Base-by-base conservation (phyloP, 257 asterid species). In the Thymus mandschuricus region DNA sequence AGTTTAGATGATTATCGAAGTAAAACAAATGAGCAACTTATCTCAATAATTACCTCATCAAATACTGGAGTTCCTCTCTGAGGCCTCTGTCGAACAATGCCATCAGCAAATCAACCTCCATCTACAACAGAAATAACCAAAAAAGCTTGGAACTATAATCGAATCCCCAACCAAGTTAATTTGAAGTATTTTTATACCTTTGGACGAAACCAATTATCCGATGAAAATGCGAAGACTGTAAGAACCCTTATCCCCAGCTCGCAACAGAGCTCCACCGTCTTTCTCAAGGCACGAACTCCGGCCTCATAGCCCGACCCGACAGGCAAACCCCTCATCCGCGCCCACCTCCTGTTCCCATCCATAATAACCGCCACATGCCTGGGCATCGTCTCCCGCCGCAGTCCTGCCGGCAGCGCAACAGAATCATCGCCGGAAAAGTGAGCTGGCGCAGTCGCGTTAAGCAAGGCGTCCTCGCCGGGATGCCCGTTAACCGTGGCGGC, bases 301-400 rank as follows among this genome's bases (percentile, higher is more conserved):
- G 87, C 90, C 71, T 83, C 87, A 46, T 89, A 80, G 28, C 95
- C 95, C 31, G 65, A 67, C 27, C 58, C 79, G 31, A 63, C 43
- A 0, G 91, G 82, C 60, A 83, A 62, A 0, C 90, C 85, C 61
- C 76, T 84, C 84, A 43, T 70, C 60, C 79, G 70, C 52, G 92
- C 91, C 96, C 96, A 90, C 81, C 96, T 80, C 73, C 84, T 68
- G 71, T 76, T 76, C 46, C 79, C 84, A 38, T 88, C 91, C 88
- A 88, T 86, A 43, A 88, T 88, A 6, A 88, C 75, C 1, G 89
- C 95, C 46, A 81, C 80, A 67, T 81, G 86, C 28, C 67, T 74
- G 64, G 85, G 85, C 78, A 80, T 73, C 65, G 64, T 46, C 64
- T 80, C 81, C 11, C 77, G 40, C 60, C 55, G 69, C 35, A 76